Evolutionary conservation across 306 rosid species (phyloP), one percentile per base, ranked within the genome.

Genomic region (Crotalaria pallida): DNA sequence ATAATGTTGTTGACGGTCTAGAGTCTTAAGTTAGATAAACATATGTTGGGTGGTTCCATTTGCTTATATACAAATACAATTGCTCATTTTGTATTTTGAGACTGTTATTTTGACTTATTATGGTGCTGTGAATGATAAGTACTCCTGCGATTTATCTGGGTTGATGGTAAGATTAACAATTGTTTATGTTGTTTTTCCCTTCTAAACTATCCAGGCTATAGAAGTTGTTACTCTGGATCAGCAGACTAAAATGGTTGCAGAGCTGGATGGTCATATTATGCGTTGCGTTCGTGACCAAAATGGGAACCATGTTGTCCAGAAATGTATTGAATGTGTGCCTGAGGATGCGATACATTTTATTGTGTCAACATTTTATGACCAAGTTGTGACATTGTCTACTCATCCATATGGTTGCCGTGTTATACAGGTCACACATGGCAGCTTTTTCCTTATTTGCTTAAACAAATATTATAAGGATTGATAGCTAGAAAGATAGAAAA

Each of bases 401-500:
- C 98, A 93, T 77, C 98, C 98, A 11, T 90, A 90, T 71, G 97
- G 98, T 48, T 93, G 98, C 69, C 98, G 97, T 19, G 98, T 93
- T 70, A 88, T 94, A 76, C 98, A 94, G 96, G 98, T 90, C 22
- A 63, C 27, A 44, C 11, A 19, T 16, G n/a, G n/a, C 57, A 11
- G 67, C 47, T 45, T 49, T 49, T 44, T 64, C 26, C 33, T n/a
- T 72, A 17, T 64, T 60, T 44, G 45, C 67, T 56, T 67, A 26
- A 53, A 17, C 18, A 59, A 11, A 40, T 49, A 38, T 49, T 61
- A 36, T 7, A 65, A 67, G 31, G 41, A 40, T 61, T 38, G 24
- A 16, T 31, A 62, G 48, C 58, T 34, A 24, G 57, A 31, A 13
- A 56, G 48, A 45, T 60, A 19, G 47, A 21, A 57, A 50, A 50